phyloP scores from a whole-genome alignment of 768 basidiomycete genomes.

The Russula brevipes region DNA sequence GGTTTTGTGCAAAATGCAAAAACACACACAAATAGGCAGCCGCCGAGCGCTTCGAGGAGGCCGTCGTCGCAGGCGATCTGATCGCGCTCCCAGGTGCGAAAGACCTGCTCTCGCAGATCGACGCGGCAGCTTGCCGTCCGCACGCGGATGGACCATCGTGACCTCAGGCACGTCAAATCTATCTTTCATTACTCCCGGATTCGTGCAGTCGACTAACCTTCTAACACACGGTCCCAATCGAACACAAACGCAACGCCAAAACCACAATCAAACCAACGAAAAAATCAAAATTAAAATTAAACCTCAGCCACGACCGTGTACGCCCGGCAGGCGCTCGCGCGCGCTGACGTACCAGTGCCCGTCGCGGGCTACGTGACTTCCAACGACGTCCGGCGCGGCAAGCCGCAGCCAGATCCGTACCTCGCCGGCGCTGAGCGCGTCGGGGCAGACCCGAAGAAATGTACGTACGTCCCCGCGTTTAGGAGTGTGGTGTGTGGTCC shows the following conservation, averaged over 20 bases:
- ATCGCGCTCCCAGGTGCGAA: constrained; percentile 62
- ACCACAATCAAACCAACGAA: not conserved
- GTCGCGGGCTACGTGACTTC: constrained; percentile 63
- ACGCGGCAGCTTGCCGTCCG: constrained; percentile 22
- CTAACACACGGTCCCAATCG: constrained; percentile 28
- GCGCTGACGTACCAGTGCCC: constrained; percentile 57
- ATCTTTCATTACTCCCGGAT: constrained; percentile 36
- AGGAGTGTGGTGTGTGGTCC: not conserved
- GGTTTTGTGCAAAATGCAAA: not conserved
- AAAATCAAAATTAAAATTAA: not conserved
- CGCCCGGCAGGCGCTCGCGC: constrained; percentile 59
- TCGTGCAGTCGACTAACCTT: constrained; percentile 28
- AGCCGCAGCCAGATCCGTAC: constrained; percentile 89
- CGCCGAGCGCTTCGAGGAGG: constrained; percentile 71
- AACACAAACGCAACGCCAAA: constrained; percentile 12
- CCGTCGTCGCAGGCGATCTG: constrained; percentile 62
- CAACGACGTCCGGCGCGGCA: constrained; percentile 64
- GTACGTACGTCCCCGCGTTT: constrained; percentile 34
- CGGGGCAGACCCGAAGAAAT: constrained; percentile 51
- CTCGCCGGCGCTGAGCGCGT: constrained; percentile 64
- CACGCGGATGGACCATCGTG: constrained; percentile 72
- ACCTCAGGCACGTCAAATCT: constrained; percentile 70
- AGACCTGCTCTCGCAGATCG: constrained; percentile 40
- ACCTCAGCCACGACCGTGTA: constrained; percentile 65
- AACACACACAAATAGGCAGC: constrained; percentile 39